Percentiles rank a stretch among this genome's conserved stretches.
Conservation (phyloP, 2,329 filamentous ascomycete genomes). For the Tolypocladium album region DNA sequence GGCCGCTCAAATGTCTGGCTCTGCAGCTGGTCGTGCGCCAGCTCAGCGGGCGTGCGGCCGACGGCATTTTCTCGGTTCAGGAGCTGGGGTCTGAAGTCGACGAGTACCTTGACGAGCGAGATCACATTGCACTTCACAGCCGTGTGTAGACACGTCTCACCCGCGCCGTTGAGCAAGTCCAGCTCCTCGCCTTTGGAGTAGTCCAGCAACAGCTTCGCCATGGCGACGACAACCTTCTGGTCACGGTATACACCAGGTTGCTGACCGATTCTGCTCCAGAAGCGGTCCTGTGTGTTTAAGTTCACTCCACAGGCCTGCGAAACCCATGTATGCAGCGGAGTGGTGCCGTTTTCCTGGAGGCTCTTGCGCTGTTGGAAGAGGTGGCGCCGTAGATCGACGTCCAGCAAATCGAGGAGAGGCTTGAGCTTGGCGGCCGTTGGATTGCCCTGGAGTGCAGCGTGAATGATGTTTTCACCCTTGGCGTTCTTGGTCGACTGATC, state of each 20-base stretch:
- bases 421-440: conserved; percentile 26
- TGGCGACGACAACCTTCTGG: conserved; percentile 21
- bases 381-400: conserved; percentile 41
- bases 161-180: conserved; percentile 50
- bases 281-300: conserved; percentile 2
- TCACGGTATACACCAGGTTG: conserved; percentile 11
- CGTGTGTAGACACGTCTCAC: conserved; percentile 54
- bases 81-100: conserved; percentile 47
- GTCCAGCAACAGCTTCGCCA: conserved; percentile 39
- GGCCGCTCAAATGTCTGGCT: conserved; percentile 21
- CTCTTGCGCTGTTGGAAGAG: conserved; percentile 50
- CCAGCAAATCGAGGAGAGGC: conserved; percentile 46
- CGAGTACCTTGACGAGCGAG: conserved; percentile 29
- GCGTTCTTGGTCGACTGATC: conserved; percentile 56
- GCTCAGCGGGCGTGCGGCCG: conserved; percentile 61
- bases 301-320: conserved; percentile 12
- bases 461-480: conserved; percentile 56
- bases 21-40: conserved; percentile 47
- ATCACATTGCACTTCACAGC: conserved; percentile 30
- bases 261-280: conserved; percentile 5
- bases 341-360: conserved; percentile 39
- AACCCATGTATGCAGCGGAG: conserved; percentile 56
- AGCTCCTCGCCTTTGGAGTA: conserved; percentile 47
- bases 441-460: conserved; percentile 34
- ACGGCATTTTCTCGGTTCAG: conserved; percentile 65